Conservation (phyloP, 2,329 filamentous ascomycete genomes). For the Drechslerella stenobrocha region DNA sequence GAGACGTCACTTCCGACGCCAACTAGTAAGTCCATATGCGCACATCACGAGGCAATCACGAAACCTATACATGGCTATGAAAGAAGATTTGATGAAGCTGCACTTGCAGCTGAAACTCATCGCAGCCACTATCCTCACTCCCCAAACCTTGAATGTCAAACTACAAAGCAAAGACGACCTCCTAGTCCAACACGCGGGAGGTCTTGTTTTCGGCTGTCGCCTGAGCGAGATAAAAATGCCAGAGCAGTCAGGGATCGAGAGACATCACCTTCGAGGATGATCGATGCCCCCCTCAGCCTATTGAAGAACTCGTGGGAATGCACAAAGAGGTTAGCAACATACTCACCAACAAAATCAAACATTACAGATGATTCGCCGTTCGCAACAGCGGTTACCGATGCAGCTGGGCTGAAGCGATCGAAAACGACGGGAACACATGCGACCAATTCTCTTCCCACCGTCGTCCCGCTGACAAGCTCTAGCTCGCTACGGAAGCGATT, state of each 20-base stretch:
- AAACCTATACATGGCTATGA: conserved; percentile 8
- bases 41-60: conserved; percentile 6
- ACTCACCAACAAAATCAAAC: conserved; percentile 39
- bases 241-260: not conserved
- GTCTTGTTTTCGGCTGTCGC: conserved; percentile 6
- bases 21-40: conserved; percentile 29
- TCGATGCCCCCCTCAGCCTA: conserved; percentile 4
- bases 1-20: conserved; percentile 17
- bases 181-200: conserved; percentile 48
- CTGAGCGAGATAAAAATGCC: not conserved
- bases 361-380: conserved; percentile 30
- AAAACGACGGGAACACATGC: conserved; percentile 38
- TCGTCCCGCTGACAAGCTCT: conserved; percentile 28
- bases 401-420: conserved; percentile 22
- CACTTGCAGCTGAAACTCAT: not conserved
- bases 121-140: not conserved
- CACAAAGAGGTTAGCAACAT: conserved; percentile 21
- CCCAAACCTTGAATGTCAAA: not conserved
- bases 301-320: conserved; percentile 28
- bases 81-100: conserved; percentile 3
- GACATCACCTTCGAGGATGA: conserved; percentile 17
- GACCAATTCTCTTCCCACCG: conserved; percentile 19
- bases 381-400: conserved; percentile 4
- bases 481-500: conserved; percentile 32
- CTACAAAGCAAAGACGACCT: conserved; percentile 8